A percentile compares a stretch with the other conserved stretches of the same genome.
Conservation (phyloP, 352 stramenopile species). For the Globisporangium cystogenes region DNA sequence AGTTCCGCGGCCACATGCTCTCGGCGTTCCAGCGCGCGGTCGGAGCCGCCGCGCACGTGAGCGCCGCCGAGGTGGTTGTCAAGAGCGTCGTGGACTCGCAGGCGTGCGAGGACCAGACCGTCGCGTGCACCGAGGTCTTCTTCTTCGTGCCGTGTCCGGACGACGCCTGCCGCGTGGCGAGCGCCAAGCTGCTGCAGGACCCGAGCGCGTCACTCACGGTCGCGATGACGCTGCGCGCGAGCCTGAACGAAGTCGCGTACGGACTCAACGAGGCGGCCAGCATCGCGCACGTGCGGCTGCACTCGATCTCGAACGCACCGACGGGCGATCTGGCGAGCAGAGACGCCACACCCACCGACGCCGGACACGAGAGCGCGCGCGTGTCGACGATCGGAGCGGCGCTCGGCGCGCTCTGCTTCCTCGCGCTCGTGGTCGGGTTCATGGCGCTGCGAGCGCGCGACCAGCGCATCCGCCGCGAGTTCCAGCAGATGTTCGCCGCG, state of each 20-base stretch:
- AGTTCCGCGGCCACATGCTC: conserved; percentile 2
- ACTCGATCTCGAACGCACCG: conserved; percentile 4
- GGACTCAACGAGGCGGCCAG: conserved; percentile 10
- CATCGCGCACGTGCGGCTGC: conserved; percentile 17
- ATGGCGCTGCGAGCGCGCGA: conserved; percentile 17
- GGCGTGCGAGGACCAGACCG: background rate
- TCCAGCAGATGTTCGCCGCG: conserved; percentile 21
- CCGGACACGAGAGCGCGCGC: background rate
- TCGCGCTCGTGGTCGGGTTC: conserved; percentile 13
- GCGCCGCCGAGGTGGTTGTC: conserved; percentile 1
- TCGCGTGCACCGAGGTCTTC: conserved; percentile 1
- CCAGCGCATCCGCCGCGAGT: conserved; percentile 23
- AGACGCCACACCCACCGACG: background rate
- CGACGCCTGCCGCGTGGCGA: conserved; percentile 10
- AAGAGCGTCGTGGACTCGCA: conserved; percentile 2
- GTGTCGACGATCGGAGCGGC: background rate
- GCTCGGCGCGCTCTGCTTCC: conserved; percentile 8
- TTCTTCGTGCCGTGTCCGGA: conserved; percentile 6
- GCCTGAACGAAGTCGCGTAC: conserved; percentile 10
- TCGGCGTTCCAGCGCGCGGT: conserved; percentile 9
- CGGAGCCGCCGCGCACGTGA: background rate
- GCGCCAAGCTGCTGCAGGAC: conserved; percentile 12
- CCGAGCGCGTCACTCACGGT: conserved; percentile 12
- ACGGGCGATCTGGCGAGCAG: background rate
- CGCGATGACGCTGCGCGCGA: conserved; percentile 19